Conservation (phyloP, 805 yeast genomes). For the Pichia gijzeniarum region DNA sequence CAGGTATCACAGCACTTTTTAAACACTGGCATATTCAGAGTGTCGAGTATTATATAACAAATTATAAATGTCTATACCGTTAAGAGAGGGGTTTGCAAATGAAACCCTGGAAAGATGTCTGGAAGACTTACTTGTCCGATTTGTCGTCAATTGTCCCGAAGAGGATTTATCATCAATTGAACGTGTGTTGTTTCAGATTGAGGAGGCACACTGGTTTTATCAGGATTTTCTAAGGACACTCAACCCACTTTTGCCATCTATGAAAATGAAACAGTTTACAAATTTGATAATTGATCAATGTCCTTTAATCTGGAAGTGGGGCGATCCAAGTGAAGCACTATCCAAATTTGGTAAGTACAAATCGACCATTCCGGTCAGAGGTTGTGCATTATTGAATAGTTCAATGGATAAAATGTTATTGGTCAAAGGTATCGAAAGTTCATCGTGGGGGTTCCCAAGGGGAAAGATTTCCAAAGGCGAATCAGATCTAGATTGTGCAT, state of each 20-base stretch:
- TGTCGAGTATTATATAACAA: neutral
- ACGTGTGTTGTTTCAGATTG: conserved; percentile 87
- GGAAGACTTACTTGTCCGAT: conserved; percentile 84
- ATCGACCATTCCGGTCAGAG: conserved; percentile 89
- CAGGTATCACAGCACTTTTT: too few relatives aligned
- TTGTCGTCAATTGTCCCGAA: conserved; percentile 83
- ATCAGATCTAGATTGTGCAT: conserved; percentile 79
- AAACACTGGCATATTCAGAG: neutral
- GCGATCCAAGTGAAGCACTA: conserved; percentile 73
- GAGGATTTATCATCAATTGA: conserved; percentile 81
- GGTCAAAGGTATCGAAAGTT: conserved; percentile 78
- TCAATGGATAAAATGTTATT: conserved; percentile 63
- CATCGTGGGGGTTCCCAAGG: conserved; percentile 90
- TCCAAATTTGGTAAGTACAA: conserved; percentile 79
- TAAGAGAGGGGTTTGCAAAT: conserved; percentile 43
- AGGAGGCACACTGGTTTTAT: conserved; percentile 98
- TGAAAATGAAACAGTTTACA: conserved; percentile 74
- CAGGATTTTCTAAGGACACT: conserved; percentile 70
- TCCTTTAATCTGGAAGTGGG: conserved; percentile 80
- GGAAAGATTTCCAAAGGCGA: conserved; percentile 96
- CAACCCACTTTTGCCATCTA: conserved; percentile 67
- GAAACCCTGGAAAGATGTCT: conserved; percentile 66
- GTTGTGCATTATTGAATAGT: conserved; percentile 80
- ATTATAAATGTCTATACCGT: conserved; percentile 29
- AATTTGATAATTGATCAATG: conserved; percentile 59